Conservation (phyloP, 1,284 basidiomycete species). For the Cryptococcus depauperatus region DNA sequence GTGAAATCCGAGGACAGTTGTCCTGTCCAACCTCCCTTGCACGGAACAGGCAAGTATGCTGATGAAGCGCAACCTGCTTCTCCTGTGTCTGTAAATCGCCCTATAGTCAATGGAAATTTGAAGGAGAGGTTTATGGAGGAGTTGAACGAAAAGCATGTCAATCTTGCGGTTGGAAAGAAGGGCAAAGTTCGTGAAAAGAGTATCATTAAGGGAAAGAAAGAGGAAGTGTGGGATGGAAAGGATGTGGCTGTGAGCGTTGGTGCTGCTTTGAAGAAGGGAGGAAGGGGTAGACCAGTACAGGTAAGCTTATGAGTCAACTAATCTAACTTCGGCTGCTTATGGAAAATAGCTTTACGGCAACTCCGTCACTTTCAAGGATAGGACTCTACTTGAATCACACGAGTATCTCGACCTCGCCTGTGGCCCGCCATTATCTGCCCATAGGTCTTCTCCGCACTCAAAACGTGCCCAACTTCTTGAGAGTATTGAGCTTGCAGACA, state of each 20-base stretch:
- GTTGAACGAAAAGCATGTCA: slow-evolving; percentile 36
- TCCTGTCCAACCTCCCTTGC: background rate
- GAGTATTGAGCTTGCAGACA: slow-evolving; percentile 43
- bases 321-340: background rate
- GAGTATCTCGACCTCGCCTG: slow-evolving; percentile 48
- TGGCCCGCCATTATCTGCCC: slow-evolving; percentile 44
- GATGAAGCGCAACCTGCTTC: background rate
- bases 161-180: slow-evolving; percentile 10
- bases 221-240: slow-evolving; percentile 17
- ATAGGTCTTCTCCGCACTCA: slow-evolving; percentile 39
- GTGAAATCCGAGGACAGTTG: slow-evolving; percentile 37
- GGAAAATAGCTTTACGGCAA: slow-evolving; percentile 41
- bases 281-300: slow-evolving; percentile 45
- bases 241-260: slow-evolving; percentile 34
- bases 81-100: slow-evolving; percentile 2
- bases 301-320: slow-evolving; percentile 9
- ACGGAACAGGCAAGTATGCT: background rate
- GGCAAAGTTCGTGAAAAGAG: slow-evolving; percentile 20
- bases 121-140: slow-evolving; percentile 50
- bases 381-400: slow-evolving; percentile 42
- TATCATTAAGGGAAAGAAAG: slow-evolving; percentile 10
- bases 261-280: slow-evolving; percentile 46
- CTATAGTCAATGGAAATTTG: slow-evolving; percentile 26
- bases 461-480: slow-evolving; percentile 44
- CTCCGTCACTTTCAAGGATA: slow-evolving; percentile 48